Evolutionary conservation across 768 basidiomycete genomes (phyloP), one percentile per base, ranked within the genome.

Genomic region (Leccinellum rugosiceps): DNA sequence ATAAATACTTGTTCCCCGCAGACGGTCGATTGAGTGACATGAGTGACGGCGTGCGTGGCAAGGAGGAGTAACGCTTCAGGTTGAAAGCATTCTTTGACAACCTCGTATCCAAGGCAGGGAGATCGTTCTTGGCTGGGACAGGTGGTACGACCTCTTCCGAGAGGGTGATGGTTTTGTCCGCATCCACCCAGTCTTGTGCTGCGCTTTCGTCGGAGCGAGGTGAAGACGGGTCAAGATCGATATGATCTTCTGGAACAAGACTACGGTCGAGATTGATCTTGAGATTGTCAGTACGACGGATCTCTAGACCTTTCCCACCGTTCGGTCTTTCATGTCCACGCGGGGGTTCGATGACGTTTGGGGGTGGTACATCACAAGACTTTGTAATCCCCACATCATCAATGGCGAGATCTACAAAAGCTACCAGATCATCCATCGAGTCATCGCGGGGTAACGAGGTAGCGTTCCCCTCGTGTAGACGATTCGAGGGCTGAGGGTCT

Each of bases 41-140:
- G n/a, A 78, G 59, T 26, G 87, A 88, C 6, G 88, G 86, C 7
- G 87, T 83, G 31, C 85, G 81, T 6, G 89, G 86, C 51, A 90
- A 74, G 4, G 88, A 77, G 9, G 80, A 80, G 59, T 77, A 78
- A 30, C 78, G 76, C 58, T 79, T 81, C 31, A 76, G 58, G 52
- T 67, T 68, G 17, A 72, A 58, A 4, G 69, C 60, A 25, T 62
- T 68, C 62, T 65, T 74, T 53, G 61, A 14, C 11, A 51, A 58
- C 53, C 58, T 73, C 14, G 58, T 61, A 21, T 72, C 69, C 46
- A 67, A 48, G 41, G 50, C 38, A 45, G 63, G 61, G 46, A 59
- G 56, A 46, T 68, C 65, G 17, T 65, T 68, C 52, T 66, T 67
- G 17, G 67, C 63, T 30, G 74, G 72, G 50, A 72, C 66, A 4